These are phyloP conservation scores for Glomus cerebriforme DNA, from an alignment of 192 early-diverging fungal genomes.

Conservation along the genomic window DNA sequence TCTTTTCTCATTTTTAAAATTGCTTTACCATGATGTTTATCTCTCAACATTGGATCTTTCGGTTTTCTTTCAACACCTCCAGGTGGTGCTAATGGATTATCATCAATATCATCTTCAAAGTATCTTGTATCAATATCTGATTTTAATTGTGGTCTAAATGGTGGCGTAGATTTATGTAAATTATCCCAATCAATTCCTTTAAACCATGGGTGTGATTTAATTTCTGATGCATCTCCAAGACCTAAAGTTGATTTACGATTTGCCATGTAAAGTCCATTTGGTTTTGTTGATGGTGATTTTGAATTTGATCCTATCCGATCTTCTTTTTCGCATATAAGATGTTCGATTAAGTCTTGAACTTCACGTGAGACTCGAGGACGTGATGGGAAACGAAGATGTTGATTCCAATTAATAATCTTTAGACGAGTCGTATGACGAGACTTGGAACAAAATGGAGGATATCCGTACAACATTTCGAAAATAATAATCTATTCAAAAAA, in stretches of 20 bases:
- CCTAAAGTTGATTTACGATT: slow-evolving; percentile 40
- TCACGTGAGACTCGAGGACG: slow-evolving; percentile 54
- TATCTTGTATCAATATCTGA: slow-evolving; percentile 87
- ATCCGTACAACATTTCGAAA: slow-evolving; percentile 78
- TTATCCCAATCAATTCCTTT: slow-evolving; percentile 70
- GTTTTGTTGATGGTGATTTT: slow-evolving; percentile 36
- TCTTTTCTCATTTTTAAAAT: slow-evolving; percentile 64
- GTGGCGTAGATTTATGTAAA: slow-evolving; percentile 61
- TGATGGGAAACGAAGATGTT: slow-evolving; percentile 59
- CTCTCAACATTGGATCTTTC: slow-evolving; percentile 43
- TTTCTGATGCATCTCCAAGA: slow-evolving; percentile 66
- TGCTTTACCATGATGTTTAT: slow-evolving; percentile 49
- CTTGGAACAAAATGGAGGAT: slow-evolving; percentile 65
- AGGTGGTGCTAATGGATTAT: slow-evolving; percentile 47
- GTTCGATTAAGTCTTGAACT: slow-evolving; percentile 62
- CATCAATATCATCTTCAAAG: slow-evolving; percentile 71
- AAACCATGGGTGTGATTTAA: slow-evolving; percentile 80
- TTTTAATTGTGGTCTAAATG: slow-evolving; percentile 80
- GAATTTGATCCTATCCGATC: slow-evolving; percentile 51
- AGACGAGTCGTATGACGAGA: slow-evolving; percentile 60
- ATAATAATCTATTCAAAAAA: slow-evolving; percentile 49
- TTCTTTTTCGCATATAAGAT: slow-evolving; percentile 61
- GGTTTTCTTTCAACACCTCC: slow-evolving; percentile 48
- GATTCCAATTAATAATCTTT: slow-evolving; percentile 71
- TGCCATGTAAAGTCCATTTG: slow-evolving; percentile 38